These are phyloP conservation scores for Amanita jacksonii DNA, from an alignment of 768 basidiomycete genomes.

Conservation along the genomic window DNA sequence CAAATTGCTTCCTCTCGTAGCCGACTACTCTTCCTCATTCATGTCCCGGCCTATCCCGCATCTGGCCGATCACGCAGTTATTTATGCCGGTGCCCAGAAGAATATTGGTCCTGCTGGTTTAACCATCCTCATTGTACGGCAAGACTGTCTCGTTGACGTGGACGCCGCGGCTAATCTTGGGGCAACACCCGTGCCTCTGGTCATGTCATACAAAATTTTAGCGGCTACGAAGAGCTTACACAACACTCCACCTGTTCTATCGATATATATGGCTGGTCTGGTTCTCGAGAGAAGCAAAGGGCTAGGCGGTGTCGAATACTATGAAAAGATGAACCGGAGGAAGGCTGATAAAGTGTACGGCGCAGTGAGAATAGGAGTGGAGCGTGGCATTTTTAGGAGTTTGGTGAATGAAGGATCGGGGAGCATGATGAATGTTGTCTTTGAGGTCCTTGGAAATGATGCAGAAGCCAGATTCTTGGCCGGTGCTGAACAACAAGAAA, in stretches of 20 bases:
- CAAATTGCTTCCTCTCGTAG: constrained; percentile 73
- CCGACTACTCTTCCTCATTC: constrained; percentile 94
- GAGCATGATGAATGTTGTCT: constrained; percentile 96
- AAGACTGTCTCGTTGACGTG: constrained; percentile 88
- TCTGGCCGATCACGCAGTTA: constrained; percentile 83
- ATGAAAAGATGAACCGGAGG: constrained; percentile 52
- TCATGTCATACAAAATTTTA: constrained; percentile 75
- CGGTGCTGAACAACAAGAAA: constrained; percentile 69
- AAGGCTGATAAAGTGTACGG: constrained; percentile 77
- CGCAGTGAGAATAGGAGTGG: constrained; percentile 60
- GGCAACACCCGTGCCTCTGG: constrained; percentile 64
- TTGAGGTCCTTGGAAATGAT: constrained; percentile 66
- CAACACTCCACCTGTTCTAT: constrained; percentile 89
- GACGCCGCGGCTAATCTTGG: constrained; percentile 70
- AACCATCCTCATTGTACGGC: constrained; percentile 88
- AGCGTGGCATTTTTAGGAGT: constrained; percentile 54
- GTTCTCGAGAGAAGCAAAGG: constrained; percentile 65
- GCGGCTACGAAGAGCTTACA: constrained; percentile 70
- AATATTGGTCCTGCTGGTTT: constrained; percentile 94
- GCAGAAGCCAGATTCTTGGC: constrained; percentile 66
- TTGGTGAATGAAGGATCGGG: constrained; percentile 69
- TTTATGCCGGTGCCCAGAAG: constrained; percentile 97
- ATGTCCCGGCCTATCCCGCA: constrained; percentile 89
- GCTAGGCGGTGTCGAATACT: constrained; percentile 57
- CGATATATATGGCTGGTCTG: constrained; percentile 84